phyloP scores from a whole-genome alignment of 148 eudicot genomes.

The Vaccinium vitisidaea region DNA sequence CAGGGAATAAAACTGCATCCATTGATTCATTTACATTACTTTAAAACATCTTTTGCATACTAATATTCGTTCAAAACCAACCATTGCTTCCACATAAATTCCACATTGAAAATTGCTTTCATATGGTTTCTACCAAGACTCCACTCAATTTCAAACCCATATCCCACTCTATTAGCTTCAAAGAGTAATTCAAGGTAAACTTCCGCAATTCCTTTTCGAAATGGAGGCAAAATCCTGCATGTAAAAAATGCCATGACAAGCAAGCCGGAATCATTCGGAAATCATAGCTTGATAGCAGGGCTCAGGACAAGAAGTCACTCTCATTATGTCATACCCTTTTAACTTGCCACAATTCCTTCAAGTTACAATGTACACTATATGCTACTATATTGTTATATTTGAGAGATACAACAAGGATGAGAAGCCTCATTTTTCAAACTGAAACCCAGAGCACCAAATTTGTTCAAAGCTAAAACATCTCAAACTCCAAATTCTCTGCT shows the following conservation, averaged over 20 bases:
- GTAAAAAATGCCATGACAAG: background rate
- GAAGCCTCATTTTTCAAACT: slow-evolving; percentile 8
- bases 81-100: background rate
- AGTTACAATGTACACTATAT: slow-evolving; percentile 14
- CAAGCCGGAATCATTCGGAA: background rate
- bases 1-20: too few relatives aligned
- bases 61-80: too few relatives aligned
- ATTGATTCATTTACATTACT: too few relatives aligned
- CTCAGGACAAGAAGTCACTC: background rate
- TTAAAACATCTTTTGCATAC: too few relatives aligned
- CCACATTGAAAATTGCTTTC: background rate
- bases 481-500: slow-evolving; percentile 45
- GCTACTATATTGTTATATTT: slow-evolving; percentile 3
- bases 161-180: too few relatives aligned
- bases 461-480: slow-evolving; percentile 43
- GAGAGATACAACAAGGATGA: slow-evolving; percentile 12
- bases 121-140: background rate
- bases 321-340: slow-evolving; percentile 1
- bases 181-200: too few relatives aligned
- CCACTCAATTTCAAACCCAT: background rate
- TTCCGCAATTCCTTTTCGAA: too few relatives aligned
- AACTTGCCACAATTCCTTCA: slow-evolving; percentile 6
- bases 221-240: background rate
- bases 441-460: background rate
- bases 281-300: background rate